A percentile compares a stretch with the other conserved stretches of the same genome.
Conservation (phyloP, 192 early-diverging fungal species). For the Linnemannia zychae region DNA sequence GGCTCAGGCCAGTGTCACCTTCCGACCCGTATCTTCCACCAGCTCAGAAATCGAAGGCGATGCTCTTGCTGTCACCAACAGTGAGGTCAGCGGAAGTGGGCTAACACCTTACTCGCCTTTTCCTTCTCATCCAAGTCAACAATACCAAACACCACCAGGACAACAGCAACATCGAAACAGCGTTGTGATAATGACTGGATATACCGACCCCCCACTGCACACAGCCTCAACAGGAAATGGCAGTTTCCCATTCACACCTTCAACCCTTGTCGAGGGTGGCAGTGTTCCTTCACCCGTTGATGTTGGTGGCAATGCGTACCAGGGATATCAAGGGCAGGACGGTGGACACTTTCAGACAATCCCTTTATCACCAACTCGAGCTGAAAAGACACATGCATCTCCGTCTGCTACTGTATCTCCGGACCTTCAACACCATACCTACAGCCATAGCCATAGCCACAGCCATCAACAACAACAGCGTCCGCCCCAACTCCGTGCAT, state of each 20-base stretch:
- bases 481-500: neutral
- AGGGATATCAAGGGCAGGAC: neutral
- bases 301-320: neutral
- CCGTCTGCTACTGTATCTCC: neutral
- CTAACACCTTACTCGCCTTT: neutral
- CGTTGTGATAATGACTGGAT: neutral
- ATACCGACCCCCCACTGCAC: neutral
- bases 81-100: neutral
- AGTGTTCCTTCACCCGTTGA: neutral
- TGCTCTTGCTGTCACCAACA: neutral
- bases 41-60: neutral
- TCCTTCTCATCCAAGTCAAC: neutral
- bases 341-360: slow-evolving; percentile 16
- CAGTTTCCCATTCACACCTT: slow-evolving; percentile 35
- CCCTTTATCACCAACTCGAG: slow-evolving; percentile 6
- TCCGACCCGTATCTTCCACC: slow-evolving; percentile 28
- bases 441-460: neutral
- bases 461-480: neutral
- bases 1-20: slow-evolving; percentile 25
- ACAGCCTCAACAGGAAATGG: neutral
- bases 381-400: neutral
- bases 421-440: neutral
- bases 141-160: neutral
- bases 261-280: slow-evolving; percentile 25
- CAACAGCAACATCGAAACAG: slow-evolving; percentile 8